Evolutionary conservation across 2,329 filamentous ascomycete species (phyloP).

Genomic region (Chaetomium sp.): DNA sequence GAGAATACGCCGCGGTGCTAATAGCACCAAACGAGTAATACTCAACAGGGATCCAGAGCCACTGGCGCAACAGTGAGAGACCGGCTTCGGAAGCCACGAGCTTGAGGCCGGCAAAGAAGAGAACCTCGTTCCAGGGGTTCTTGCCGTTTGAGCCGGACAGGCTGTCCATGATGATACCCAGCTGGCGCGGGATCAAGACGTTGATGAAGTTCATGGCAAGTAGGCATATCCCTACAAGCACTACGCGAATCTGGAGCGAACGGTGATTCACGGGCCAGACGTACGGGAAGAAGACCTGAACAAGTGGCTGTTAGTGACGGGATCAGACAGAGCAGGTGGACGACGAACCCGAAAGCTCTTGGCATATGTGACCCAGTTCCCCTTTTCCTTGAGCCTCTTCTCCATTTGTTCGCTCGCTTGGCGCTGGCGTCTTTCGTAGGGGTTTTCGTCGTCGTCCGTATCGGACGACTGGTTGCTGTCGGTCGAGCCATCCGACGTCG

Average conservation of each 20-base stretch:
- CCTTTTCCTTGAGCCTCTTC: conserved; percentile 71
- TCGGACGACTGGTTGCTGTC: conserved; percentile 35
- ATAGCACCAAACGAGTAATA: conserved; percentile 59
- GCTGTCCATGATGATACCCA: conserved; percentile 76
- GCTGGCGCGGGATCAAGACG: conserved; percentile 76
- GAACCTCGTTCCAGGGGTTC: conserved; percentile 56
- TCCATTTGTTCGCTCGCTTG: conserved; percentile 61
- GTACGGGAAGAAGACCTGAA: conserved; percentile 72
- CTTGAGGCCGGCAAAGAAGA: conserved; percentile 54
- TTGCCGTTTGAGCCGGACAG: conserved; percentile 55
- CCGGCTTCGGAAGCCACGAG: conserved; percentile 59
- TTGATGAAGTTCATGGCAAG: conserved; percentile 72
- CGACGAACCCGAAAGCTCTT: conserved; percentile 65
- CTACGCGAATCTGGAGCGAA: conserved; percentile 66
- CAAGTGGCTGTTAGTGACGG: conserved; percentile 1
- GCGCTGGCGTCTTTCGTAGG: conserved; percentile 56
- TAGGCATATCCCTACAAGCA: conserved; percentile 68
- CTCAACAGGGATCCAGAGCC: conserved; percentile 61
- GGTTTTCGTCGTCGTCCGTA: conserved; percentile 52
- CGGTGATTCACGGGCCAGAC: conserved; percentile 73
- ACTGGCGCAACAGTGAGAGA: conserved; percentile 55
- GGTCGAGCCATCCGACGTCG: conserved; percentile 36
- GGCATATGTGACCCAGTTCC: conserved; percentile 75
- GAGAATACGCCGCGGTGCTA: conserved; percentile 58
- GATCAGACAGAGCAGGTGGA: background rate